phyloP scores from a whole-genome alignment of 371 early-diverging fungal species.

The Dentiscutata heterogama region DNA sequence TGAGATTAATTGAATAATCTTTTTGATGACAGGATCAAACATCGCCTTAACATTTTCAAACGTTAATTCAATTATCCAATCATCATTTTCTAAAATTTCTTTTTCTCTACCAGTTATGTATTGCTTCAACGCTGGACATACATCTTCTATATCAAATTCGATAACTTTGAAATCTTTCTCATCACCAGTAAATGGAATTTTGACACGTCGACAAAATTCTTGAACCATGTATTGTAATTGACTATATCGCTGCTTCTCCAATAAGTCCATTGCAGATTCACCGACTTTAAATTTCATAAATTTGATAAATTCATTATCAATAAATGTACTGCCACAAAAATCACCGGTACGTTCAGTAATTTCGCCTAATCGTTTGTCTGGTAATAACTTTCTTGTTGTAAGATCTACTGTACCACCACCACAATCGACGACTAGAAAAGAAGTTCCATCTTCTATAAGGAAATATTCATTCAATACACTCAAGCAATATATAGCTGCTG shows the following conservation, averaged over 20 bases:
- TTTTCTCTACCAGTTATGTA: background rate
- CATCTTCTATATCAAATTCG: conserved; percentile 41
- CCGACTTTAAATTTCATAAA: conserved; percentile 10
- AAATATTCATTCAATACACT: background rate
- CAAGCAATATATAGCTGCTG: conserved; percentile 43
- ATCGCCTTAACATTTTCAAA: conserved; percentile 45
- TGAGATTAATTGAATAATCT: conserved; percentile 65
- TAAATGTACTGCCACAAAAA: conserved; percentile 34
- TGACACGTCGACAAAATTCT: conserved; percentile 6
- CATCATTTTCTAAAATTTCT: conserved; percentile 7
- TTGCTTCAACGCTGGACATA: conserved; percentile 34
- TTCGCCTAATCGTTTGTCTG: background rate
- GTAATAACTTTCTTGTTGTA: conserved; percentile 36
- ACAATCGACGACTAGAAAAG: conserved; percentile 53
- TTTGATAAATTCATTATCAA: conserved; percentile 41
- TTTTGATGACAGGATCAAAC: conserved; percentile 70
- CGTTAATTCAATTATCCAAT: conserved; percentile 32
- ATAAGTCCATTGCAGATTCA: background rate
- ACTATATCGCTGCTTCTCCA: conserved; percentile 22
- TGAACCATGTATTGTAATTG: conserved; percentile 39
- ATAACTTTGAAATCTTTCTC: background rate
- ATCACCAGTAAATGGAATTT: conserved; percentile 18
- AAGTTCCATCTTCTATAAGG: background rate
- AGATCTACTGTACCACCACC: conserved; percentile 74
- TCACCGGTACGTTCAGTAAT: conserved; percentile 34